Base-by-base conservation (phyloP, 257 asterid genomes). In the Ajuga chamaepitys region DNA sequence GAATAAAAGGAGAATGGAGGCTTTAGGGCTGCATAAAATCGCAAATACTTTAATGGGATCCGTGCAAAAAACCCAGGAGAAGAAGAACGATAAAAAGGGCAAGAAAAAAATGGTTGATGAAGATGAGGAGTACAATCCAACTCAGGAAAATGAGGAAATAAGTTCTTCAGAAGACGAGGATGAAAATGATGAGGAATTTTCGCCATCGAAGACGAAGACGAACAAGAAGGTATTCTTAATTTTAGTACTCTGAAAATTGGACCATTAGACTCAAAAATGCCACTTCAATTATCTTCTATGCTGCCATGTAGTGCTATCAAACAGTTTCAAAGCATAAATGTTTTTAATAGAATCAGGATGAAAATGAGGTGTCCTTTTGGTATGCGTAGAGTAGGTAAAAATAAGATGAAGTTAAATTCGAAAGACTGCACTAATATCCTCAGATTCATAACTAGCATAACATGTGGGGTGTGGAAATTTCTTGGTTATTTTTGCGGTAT, bases 121-220 rank as follows among this genome's bases (percentile, higher is more conserved):
- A 62, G 98, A 88, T 55, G 97, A 93, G 47, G 98, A 92, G 64
- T 89, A 92, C 53, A 76, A 70, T 48, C 96, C 97, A 11, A 71
- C 77, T 13, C 79, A 80, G 47, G 87, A 74, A 9, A 84, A 81
- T 24, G 87, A 80, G 25, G 86, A 62, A 40, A 32, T 40, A 50
- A 73, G 67, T 67, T 78, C 76, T 72, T 82, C 95, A 0, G 77
- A 72, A 20, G 89, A 80, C 12, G 91, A 86, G 14, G 88, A 75
- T 48, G 82, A 76, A 7, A 40, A 63, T 8, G 82, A 76, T 38
- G 81, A 78, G 7, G 82, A 77, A 1, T 78, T 72, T 67, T 77
- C 86, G 4, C 65, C 47, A 17, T 74, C 89, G 57, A 70, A 24
- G 38, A 78, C 75, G 71, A 70, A 24, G 38, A 78, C 75, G 71